A percentile compares a stretch with the other conserved stretches of the same genome.
phyloP scores from a whole-genome alignment of 2,329 filamentous ascomycete species.

The Kalaharituber pfeilii region DNA sequence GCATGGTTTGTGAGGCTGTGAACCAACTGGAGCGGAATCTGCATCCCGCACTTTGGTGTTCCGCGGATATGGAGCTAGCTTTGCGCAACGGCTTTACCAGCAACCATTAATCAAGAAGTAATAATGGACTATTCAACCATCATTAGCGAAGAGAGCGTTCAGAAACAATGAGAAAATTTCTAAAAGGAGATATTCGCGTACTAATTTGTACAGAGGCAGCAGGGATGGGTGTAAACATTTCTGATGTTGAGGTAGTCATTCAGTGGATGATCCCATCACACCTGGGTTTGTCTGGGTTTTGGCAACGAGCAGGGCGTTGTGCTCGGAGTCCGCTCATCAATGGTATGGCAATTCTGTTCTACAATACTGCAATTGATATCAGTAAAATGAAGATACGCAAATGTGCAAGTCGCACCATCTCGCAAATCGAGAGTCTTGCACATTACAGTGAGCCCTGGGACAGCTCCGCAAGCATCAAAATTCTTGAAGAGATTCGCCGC shows the following conservation, averaged over 20 bases:
- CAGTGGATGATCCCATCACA: neutral
- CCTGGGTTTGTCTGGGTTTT: neutral
- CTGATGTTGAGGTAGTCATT: neutral
- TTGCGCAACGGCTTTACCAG: neutral
- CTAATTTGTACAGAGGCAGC: neutral
- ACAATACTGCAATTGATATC: neutral
- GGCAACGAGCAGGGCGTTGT: neutral
- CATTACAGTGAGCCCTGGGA: too few relatives aligned
- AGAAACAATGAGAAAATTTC: neutral
- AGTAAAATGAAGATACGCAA: too few relatives aligned
- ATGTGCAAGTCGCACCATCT: too few relatives aligned
- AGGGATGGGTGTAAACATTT: neutral
- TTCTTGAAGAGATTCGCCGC: too few relatives aligned
- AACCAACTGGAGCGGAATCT: too few relatives aligned
- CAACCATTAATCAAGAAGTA: neutral
- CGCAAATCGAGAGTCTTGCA: too few relatives aligned
- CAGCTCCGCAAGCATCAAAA: too few relatives aligned
- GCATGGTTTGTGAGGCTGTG: too few relatives aligned
- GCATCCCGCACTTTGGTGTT: too few relatives aligned
- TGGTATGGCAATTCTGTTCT: neutral
- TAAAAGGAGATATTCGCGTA: neutral
- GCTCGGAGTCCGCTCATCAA: neutral
- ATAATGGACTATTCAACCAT: neutral
- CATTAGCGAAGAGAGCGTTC: neutral
- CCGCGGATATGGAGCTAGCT: neutral